Conservation (phyloP, 371 early-diverging fungal genomes). For the Lichtheimia ramosa region DNA sequence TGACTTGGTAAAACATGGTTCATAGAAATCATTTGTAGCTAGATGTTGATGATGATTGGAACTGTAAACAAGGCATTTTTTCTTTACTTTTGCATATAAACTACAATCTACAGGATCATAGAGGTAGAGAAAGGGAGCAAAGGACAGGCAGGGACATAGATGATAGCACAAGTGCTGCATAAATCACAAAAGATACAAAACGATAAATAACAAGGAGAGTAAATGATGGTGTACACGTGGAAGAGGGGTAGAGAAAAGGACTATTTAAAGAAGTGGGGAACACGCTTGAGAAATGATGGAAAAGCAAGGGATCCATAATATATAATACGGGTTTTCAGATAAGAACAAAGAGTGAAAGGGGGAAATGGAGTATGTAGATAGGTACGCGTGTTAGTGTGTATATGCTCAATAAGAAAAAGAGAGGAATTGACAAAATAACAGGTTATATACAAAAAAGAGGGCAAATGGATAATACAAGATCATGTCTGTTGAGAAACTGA, state of each 20-base stretch:
- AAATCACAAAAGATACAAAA: slow-evolving; percentile 9
- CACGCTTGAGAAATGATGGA: not conserved
- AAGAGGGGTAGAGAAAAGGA: not conserved
- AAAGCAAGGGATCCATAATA: not conserved
- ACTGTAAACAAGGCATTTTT: too few species aligned
- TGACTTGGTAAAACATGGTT: slow-evolving; percentile 29
- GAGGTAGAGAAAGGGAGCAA: too few species aligned
- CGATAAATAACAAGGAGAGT: slow-evolving; percentile 5
- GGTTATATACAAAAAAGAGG: not conserved
- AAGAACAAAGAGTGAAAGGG: not conserved
- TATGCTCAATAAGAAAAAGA: not conserved
- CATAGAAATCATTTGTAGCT: too few species aligned
- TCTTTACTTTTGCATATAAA: too few species aligned
- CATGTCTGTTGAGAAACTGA: too few species aligned
- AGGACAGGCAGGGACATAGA: too few species aligned
- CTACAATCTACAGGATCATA: too few species aligned
- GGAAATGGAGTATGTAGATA: not conserved
- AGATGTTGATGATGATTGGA: too few species aligned
- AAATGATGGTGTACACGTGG: slow-evolving; percentile 1
- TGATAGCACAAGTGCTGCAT: too few species aligned
- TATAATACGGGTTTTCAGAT: too few species aligned
- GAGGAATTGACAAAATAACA: too few species aligned
- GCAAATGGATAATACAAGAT: not conserved
- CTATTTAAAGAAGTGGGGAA: not conserved
- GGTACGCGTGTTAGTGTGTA: slow-evolving; percentile 1